These are phyloP conservation scores for Aspergillus tanneri DNA, from an alignment of 2,329 filamentous ascomycete genomes.

Conservation along the genomic window DNA sequence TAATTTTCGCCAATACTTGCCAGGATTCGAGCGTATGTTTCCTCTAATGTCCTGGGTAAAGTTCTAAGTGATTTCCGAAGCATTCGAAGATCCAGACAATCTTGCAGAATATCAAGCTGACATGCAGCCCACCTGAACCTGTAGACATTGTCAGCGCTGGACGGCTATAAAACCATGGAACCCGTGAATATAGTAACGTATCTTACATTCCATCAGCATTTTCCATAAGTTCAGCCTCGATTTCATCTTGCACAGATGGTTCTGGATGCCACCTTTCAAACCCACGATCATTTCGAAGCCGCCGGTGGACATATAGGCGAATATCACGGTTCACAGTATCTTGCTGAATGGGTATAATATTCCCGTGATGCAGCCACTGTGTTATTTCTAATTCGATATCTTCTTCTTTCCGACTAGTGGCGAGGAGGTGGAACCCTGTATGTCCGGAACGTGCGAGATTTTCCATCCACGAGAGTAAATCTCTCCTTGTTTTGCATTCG, in stretches of 20 bases:
- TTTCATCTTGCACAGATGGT: conserved; percentile 12
- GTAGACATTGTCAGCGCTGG: conserved; percentile 4
- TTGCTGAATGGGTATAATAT: too few species aligned
- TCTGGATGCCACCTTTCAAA: conserved; percentile 13
- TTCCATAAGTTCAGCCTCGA: conserved; percentile 10
- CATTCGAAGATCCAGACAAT: conserved; percentile 16
- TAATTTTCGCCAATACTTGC: conserved; percentile 12
- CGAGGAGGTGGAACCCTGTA: conserved; percentile 5
- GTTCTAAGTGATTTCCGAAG: conserved; percentile 18
- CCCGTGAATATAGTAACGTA: background rate
- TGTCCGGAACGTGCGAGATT: background rate
- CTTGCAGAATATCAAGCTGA: conserved; percentile 25
- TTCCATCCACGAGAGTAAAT: too few species aligned
- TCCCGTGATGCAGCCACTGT: background rate
- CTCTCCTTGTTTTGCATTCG: conserved; percentile 6
- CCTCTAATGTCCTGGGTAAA: conserved; percentile 25
- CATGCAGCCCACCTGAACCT: conserved; percentile 31
- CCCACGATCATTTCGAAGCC: conserved; percentile 1
- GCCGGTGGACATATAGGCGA: conserved; percentile 6
- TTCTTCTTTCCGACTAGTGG: conserved; percentile 16
- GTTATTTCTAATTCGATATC: conserved; percentile 11
- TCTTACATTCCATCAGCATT: conserved; percentile 22
- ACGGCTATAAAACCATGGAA: background rate
- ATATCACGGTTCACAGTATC: too few species aligned
- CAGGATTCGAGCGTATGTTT: conserved; percentile 25